These are phyloP conservation scores for Fusarium bactridioides DNA, from an alignment of 2,329 filamentous ascomycete species.

Conservation along the genomic window DNA sequence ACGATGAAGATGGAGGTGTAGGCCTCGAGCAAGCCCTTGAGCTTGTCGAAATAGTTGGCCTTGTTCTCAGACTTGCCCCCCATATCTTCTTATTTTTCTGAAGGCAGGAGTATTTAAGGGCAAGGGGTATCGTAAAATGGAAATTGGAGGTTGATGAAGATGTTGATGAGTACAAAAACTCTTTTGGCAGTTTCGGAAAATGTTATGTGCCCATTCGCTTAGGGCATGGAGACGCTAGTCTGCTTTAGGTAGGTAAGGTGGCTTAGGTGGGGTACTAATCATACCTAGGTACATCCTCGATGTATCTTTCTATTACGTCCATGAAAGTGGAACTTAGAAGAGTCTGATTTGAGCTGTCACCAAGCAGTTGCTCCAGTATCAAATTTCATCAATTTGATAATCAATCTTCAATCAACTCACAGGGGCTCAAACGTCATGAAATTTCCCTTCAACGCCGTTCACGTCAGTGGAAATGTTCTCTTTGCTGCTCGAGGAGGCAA, in stretches of 20 bases:
- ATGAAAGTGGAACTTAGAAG: conserved; percentile 22
- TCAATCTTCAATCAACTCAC: not conserved
- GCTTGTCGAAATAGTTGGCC: conserved; percentile 99
- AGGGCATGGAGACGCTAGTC: conserved; percentile 50
- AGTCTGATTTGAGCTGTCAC: conserved; percentile 24
- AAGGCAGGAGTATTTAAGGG: conserved; percentile 99
- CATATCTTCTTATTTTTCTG: conserved; percentile 91
- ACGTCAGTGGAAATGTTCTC: conserved; percentile 64
- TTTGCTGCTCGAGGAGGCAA: conserved; percentile 77
- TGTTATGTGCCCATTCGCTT: conserved; percentile 45
- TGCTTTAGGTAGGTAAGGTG: conserved; percentile 25
- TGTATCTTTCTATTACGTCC: conserved; percentile 45
- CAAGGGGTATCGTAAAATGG: conserved; percentile 52
- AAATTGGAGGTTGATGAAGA: conserved; percentile 37
- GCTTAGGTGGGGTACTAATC: not conserved
- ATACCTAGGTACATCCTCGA: conserved; percentile 39
- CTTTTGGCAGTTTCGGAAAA: conserved; percentile 27
- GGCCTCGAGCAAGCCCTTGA: conserved; percentile 94
- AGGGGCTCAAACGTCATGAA: conserved; percentile 46
- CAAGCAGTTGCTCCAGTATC: conserved; percentile 9
- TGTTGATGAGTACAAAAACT: conserved; percentile 7
- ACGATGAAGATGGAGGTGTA: conserved; percentile 99
- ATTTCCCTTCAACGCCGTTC: conserved; percentile 72
- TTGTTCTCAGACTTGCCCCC: conserved; percentile 94
- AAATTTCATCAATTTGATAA: not conserved